Conservation (phyloP, 345 rosid genomes). For the Eucalyptus urophylla region DNA sequence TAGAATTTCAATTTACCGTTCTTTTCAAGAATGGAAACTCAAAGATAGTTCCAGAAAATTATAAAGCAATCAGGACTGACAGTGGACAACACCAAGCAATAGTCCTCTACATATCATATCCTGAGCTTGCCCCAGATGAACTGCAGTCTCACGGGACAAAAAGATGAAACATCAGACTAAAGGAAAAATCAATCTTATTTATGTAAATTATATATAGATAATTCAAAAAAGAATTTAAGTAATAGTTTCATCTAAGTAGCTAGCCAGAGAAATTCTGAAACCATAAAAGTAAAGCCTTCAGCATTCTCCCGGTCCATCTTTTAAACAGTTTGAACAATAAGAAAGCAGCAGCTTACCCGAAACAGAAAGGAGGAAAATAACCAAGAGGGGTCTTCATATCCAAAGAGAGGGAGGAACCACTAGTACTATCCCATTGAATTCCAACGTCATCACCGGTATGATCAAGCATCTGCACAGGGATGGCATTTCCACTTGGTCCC, state of each 20-base stretch:
- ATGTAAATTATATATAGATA: background rate
- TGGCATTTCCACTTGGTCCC: conserved; percentile 30
- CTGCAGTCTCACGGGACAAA: background rate
- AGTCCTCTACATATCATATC: background rate
- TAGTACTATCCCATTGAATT: conserved; percentile 65
- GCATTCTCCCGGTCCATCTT: background rate
- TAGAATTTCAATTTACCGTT: background rate
- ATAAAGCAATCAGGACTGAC: background rate
- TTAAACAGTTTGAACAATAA: background rate
- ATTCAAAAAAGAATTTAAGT: background rate
- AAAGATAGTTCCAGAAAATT: background rate
- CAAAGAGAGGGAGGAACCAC: conserved; percentile 59
- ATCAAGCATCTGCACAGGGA: conserved; percentile 55
- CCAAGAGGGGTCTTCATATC: conserved; percentile 85
- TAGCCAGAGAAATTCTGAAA: background rate
- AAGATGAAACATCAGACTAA: background rate
- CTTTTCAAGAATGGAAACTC: background rate
- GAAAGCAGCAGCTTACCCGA: conserved; percentile 44
- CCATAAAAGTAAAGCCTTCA: background rate
- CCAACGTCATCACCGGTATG: conserved; percentile 49
- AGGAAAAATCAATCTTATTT: background rate
- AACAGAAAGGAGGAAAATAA: conserved; percentile 97
- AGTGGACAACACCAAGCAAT: background rate
- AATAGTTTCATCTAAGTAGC: background rate
- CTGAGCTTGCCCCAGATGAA: background rate